A percentile compares a stretch with the other conserved stretches of the same genome.
Evolutionary conservation across 495 filamentous ascomycete species (phyloP).

Genomic region (Melanomma pulvis-pyrius): DNA sequence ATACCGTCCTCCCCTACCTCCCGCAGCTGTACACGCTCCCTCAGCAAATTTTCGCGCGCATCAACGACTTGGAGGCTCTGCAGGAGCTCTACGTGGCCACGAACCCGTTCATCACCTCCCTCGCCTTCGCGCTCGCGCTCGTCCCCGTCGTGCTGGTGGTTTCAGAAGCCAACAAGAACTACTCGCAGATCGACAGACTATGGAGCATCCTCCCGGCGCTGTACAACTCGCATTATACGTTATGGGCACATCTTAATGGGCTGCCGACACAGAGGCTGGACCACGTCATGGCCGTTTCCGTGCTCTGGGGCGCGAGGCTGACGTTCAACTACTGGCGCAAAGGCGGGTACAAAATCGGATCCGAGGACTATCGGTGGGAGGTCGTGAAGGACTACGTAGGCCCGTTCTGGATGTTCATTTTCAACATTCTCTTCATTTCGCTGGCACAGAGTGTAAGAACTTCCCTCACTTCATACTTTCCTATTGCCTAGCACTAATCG

Average conservation of each 20-base stretch:
- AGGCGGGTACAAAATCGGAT: conserved; percentile 84
- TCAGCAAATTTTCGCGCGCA: conserved; percentile 59
- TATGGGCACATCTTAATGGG: conserved; percentile 75
- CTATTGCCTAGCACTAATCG: conserved; percentile 6
- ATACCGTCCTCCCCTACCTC: conserved; percentile 73
- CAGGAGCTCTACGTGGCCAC: conserved; percentile 77
- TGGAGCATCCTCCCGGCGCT: conserved; percentile 89
- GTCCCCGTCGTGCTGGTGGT: conserved; percentile 69
- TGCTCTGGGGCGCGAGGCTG: conserved; percentile 85
- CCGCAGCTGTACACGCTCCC: conserved; percentile 77
- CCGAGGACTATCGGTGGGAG: conserved; percentile 92
- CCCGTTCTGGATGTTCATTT: conserved; percentile 68
- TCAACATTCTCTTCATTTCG: conserved; percentile 88
- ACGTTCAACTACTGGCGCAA: conserved; percentile 98
- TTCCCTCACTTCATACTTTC: conserved; percentile 13
- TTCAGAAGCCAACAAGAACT: conserved; percentile 87
- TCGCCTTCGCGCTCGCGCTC: conserved; percentile 70
- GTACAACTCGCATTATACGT: conserved; percentile 83
- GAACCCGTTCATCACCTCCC: conserved; percentile 80
- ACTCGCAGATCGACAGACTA: conserved; percentile 87
- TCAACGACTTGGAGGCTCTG: conserved; percentile 58
- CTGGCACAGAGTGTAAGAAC: conserved; percentile 72
- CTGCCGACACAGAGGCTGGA: conserved; percentile 75
- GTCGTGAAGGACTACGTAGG: conserved; percentile 57
- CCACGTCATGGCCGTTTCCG: conserved; percentile 68